These are phyloP conservation scores for Leccinum imitatum DNA, from an alignment of 768 basidiomycete species.

Conservation along the genomic window DNA sequence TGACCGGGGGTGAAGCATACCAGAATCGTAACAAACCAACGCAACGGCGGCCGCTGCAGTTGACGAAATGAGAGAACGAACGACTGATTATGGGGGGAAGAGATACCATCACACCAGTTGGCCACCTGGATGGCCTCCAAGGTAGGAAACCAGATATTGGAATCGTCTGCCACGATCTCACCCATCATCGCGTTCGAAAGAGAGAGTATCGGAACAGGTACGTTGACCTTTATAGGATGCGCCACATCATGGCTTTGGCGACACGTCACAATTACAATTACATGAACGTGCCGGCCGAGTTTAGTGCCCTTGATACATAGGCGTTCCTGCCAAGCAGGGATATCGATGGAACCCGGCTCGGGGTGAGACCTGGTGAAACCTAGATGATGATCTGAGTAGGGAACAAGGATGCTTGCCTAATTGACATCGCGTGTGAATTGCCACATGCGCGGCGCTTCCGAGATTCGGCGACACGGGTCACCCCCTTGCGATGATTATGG, in stretches of 20 bases:
- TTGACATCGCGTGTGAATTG: too few relatives aligned
- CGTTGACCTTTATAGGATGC: background rate
- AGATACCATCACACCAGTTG: slow-evolving; percentile 18
- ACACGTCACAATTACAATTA: background rate
- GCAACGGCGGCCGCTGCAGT: slow-evolving; percentile 15
- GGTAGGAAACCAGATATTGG: slow-evolving; percentile 6
- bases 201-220: too few relatives aligned
- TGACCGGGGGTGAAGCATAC: background rate
- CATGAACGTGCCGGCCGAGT: background rate
- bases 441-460: too few relatives aligned
- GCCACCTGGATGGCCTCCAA: slow-evolving; percentile 15
- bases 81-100: background rate
- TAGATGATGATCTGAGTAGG: too few relatives aligned
- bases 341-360: too few relatives aligned
- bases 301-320: background rate
- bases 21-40: slow-evolving; percentile 18
- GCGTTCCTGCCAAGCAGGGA: too few relatives aligned
- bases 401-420: too few relatives aligned
- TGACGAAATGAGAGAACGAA: background rate
- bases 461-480: too few relatives aligned
- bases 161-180: slow-evolving; percentile 13
- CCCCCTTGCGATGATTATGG: too few relatives aligned
- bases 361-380: too few relatives aligned
- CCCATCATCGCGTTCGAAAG: slow-evolving; percentile 6
- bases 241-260: background rate